Conservation (phyloP, 768 basidiomycete species). For the Zangia roseola region DNA sequence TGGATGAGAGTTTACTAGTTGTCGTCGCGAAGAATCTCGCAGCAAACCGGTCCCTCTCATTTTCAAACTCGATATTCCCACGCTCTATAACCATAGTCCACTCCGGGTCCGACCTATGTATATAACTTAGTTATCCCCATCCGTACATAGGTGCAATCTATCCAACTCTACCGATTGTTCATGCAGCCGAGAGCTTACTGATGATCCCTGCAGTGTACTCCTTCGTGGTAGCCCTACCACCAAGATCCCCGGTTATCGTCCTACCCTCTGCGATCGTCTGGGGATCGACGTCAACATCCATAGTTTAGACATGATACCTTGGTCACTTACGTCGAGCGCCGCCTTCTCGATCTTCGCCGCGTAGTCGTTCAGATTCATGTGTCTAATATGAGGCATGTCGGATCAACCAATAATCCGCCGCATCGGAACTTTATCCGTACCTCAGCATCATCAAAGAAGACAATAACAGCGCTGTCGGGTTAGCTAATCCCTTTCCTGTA, state of each 20-base stretch:
- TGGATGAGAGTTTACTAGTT: slow-evolving; percentile 45
- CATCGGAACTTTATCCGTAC: slow-evolving; percentile 41
- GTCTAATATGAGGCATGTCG: slow-evolving; percentile 47
- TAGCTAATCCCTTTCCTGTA: slow-evolving; percentile 86
- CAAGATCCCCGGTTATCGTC: slow-evolving; percentile 91
- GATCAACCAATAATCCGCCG: slow-evolving; percentile 16
- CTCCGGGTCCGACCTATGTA: slow-evolving; percentile 2
- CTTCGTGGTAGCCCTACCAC: slow-evolving; percentile 86
- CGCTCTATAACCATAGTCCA: too few relatives aligned
- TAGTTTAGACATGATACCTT: not conserved
- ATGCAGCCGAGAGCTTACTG: slow-evolving; percentile 49
- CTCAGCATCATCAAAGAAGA: slow-evolving; percentile 98
- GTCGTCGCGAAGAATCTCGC: slow-evolving; percentile 37
- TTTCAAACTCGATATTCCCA: slow-evolving; percentile 25
- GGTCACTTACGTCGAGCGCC: slow-evolving; percentile 70
- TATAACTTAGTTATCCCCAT: slow-evolving; percentile 5
- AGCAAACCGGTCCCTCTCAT: slow-evolving; percentile 2
- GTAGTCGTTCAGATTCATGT: slow-evolving; percentile 86
- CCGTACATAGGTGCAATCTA: slow-evolving; percentile 20
- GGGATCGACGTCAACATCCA: slow-evolving; percentile 9
- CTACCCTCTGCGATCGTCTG: slow-evolving; percentile 98
- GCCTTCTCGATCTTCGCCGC: slow-evolving; percentile 93
- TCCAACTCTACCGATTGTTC: slow-evolving; percentile 11
- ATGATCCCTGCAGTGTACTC: slow-evolving; percentile 92
- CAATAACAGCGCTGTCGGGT: slow-evolving; percentile 97